Evolutionary conservation across 306 rosid genomes (phyloP), one percentile per base, ranked within the genome.

Genomic region (Fragaria vesca): DNA sequence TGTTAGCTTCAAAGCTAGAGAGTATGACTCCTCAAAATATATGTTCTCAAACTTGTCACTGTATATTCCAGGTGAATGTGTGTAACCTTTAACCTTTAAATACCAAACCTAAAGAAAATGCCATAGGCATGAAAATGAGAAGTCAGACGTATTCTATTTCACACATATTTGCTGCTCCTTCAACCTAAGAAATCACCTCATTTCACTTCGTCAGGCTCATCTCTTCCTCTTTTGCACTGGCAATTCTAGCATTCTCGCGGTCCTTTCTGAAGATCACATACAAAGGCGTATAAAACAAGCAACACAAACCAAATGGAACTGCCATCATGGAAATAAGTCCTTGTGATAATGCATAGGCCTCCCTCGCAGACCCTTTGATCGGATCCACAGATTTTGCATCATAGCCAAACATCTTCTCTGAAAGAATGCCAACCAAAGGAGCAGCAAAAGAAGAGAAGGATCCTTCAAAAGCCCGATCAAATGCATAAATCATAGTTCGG

Each of bases 381-480:
- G 87, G 88, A 85, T 93, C 93, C 66, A 91, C 89, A 21, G 93
- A 83, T 78, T 88, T 93, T 13, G 98, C 85, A 58, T 90, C 78
- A 67, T 95, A 95, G 21, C 99, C 99, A 66, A 89, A 95, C 82
- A 87, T 83, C 83, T 81, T 84, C 86, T 95, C 99, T 0, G 99
- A 90, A 47, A 95, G 97, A 79, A 95, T 95, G 20, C 99, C 99
- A 15, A 95, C 99, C 86, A 95, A 76, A 16, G 99, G 99, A 83
- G 99, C 99, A 12, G 99, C 99, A 71, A 93, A 66, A 6, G 99
- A 89, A 78, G 99, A 95, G 72, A 95, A 87, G 0, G 99, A 95
- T 57, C 97, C 99, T 83, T 95, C 97, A 6, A 93, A 93, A 47
- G 99, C 99, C n/a, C 97, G 89, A 76, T 95, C 99, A 71, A 95